Evolutionary conservation across 2,329 filamentous ascomycete genomes (phyloP).

Genomic region (Orbilia brochopaga): DNA sequence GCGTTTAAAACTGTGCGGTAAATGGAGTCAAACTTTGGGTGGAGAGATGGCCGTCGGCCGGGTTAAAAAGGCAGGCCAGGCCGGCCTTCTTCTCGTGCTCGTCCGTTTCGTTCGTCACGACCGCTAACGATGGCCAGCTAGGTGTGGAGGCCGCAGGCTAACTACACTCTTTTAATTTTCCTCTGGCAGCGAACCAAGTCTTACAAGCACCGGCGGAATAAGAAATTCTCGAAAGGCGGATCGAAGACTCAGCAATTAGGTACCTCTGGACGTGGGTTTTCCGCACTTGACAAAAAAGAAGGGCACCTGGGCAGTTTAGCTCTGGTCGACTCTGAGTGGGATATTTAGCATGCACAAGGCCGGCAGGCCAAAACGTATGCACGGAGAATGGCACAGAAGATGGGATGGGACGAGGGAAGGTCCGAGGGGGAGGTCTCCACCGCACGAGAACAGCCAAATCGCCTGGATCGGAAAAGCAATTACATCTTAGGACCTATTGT

Average conservation of each 20-base stretch:
- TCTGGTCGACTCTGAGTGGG: slow-evolving; percentile 11
- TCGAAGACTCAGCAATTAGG: not conserved
- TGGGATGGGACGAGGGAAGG: slow-evolving; percentile 49
- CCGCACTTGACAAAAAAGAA: not conserved
- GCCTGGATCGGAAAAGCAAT: slow-evolving; percentile 39
- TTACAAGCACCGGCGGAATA: slow-evolving; percentile 15
- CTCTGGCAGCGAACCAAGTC: not conserved
- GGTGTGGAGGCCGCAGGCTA: slow-evolving; percentile 35
- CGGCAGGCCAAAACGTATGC: slow-evolving; percentile 18
- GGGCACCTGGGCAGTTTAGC: slow-evolving; percentile 4
- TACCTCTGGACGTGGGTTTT: slow-evolving; percentile 4
- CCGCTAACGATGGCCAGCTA: slow-evolving; percentile 18
- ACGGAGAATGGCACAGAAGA: slow-evolving; percentile 23
- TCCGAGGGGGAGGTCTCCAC: slow-evolving; percentile 33
- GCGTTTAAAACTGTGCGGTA: slow-evolving; percentile 47
- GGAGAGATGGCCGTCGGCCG: slow-evolving; percentile 44
- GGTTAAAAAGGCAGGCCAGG: slow-evolving; percentile 50
- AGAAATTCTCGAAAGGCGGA: not conserved
- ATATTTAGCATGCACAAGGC: slow-evolving; percentile 24
- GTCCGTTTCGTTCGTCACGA: slow-evolving; percentile 17
- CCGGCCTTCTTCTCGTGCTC: slow-evolving; percentile 22
- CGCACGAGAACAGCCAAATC: not conserved
- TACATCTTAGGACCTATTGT: slow-evolving; percentile 13
- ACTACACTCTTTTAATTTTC: slow-evolving; percentile 16
- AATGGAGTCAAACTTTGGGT: slow-evolving; percentile 32